Evolutionary conservation across 2,329 filamentous ascomycete species (phyloP).

Genomic region (Bipolaris oryzae): DNA sequence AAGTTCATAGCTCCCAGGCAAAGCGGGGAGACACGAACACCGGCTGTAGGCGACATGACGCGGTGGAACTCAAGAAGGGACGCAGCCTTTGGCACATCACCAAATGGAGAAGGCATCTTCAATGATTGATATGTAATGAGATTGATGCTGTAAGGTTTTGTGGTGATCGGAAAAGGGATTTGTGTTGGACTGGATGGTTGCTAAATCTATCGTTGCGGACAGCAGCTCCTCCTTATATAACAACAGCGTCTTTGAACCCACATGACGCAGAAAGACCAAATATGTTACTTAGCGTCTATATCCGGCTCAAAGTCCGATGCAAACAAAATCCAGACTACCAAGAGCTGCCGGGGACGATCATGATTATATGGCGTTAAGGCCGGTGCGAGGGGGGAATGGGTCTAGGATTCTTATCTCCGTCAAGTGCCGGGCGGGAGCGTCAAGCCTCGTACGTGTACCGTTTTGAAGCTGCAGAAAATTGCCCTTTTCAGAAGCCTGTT

Average conservation of each 20-base stretch:
- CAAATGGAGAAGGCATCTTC: conserved; percentile 37
- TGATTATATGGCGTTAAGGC: conserved; percentile 14
- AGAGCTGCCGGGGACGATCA: conserved; percentile 1
- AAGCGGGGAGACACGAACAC: conserved; percentile 60
- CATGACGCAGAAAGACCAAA: conserved; percentile 12
- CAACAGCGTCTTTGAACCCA: background rate
- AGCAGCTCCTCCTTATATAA: conserved; percentile 6
- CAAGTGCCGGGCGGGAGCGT: conserved; percentile 2
- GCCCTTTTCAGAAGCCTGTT: background rate
- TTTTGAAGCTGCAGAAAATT: background rate
- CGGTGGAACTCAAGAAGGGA: conserved; percentile 59
- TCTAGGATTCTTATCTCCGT: conserved; percentile 8
- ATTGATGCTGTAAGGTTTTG: background rate
- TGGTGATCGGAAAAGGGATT: background rate
- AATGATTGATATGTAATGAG: background rate
- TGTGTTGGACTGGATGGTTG: background rate
- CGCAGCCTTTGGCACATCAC: conserved; percentile 32
- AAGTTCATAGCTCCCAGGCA: conserved; percentile 63
- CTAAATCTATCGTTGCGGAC: background rate
- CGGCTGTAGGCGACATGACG: conserved; percentile 58
- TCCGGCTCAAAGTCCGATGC: background rate
- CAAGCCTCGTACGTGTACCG: background rate
- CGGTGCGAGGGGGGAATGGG: conserved; percentile 3
- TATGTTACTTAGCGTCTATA: background rate
- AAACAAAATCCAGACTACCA: background rate